Evolutionary conservation across 495 filamentous ascomycete species (phyloP).

Genomic region (Cercophora samala): DNA sequence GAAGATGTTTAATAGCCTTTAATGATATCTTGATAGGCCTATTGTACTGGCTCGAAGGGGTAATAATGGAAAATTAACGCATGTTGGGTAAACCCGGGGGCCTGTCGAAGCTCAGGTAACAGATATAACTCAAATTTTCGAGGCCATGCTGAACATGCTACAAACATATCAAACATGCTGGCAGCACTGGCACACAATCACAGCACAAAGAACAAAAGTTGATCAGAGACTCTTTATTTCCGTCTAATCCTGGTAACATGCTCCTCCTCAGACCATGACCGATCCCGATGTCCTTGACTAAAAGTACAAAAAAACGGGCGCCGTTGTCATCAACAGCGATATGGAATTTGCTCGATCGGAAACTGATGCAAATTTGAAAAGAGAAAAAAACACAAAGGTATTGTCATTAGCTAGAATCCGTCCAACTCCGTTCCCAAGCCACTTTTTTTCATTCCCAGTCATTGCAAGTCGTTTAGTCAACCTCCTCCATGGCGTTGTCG

Average conservation of each 20-base stretch:
- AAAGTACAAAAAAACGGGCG: constrained; percentile 26
- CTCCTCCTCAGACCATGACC: constrained; percentile 22
- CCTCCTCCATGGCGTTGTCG: constrained; percentile 64
- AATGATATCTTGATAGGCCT: too few species aligned
- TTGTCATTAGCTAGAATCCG: constrained; percentile 36
- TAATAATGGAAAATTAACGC: too few species aligned
- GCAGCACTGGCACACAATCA: neutral
- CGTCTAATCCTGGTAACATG: constrained; percentile 27
- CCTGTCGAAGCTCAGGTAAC: too few species aligned
- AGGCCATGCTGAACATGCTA: too few species aligned
- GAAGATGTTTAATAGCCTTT: too few species aligned
- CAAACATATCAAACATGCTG: too few species aligned
- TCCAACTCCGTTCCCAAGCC: constrained; percentile 44
- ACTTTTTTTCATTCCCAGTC: constrained; percentile 42
- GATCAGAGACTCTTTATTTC: constrained; percentile 23
- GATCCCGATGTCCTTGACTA: constrained; percentile 26
- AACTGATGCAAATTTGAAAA: constrained; percentile 37
- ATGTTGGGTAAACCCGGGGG: too few species aligned
- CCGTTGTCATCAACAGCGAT: constrained; percentile 10
- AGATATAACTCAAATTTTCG: too few species aligned
- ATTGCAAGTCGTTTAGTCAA: constrained; percentile 51
- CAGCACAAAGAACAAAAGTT: neutral
- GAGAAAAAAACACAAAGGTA: constrained; percentile 34
- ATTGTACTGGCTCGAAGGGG: too few species aligned
- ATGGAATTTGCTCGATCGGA: constrained; percentile 21